Evolutionary conservation across 768 basidiomycete genomes (phyloP), one percentile per base, ranked within the genome.

Genomic region (Podaxis sp.): DNA sequence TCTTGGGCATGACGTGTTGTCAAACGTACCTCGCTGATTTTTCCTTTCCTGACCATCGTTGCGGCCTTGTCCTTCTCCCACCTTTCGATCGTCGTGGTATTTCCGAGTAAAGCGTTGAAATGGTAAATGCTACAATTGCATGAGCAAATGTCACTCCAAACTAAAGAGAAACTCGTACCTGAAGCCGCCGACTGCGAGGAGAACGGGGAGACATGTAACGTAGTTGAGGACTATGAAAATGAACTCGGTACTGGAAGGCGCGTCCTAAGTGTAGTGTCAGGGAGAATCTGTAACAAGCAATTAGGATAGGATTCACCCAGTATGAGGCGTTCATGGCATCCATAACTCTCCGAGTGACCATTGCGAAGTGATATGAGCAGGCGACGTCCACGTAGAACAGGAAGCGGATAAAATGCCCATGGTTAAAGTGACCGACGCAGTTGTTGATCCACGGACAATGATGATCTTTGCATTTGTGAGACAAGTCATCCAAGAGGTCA

Each of bases 41-140:
- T 93, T 4, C 96, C 96, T 61, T 89, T 79, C 19, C 90, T 85
- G 55, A 93, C 86, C 67, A 99, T 82, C 0, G 86, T 90, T 4
- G 94, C 90, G 1, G 87, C 94, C 74, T 91, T 96, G 70, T 98
- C 95, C 75, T 98, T 98, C 74, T 99, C 97, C 93, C 93, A 96
- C 0, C 91, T 87, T 76, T 99, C 97, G 55, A 99, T 98, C 0
- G 97, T 98, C 0, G 96, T 99, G 2, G 89, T 86, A 73, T 99
- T 99, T 9, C 82, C 82, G 5, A 83, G 67, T 27, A 98, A 73
- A 55, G 83, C 80, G 69, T 88, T 90, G 65, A 96, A 85, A 66
- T 98, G 97, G 70, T 95, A 98, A 22, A 98, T 61, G 57, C 94
- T 94, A 67, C 7, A 51, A 43, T 55, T 50, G 27, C 17, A 37